These are phyloP conservation scores for Penicillium parvum DNA, from an alignment of 495 filamentous ascomycete genomes.

Conservation along the genomic window DNA sequence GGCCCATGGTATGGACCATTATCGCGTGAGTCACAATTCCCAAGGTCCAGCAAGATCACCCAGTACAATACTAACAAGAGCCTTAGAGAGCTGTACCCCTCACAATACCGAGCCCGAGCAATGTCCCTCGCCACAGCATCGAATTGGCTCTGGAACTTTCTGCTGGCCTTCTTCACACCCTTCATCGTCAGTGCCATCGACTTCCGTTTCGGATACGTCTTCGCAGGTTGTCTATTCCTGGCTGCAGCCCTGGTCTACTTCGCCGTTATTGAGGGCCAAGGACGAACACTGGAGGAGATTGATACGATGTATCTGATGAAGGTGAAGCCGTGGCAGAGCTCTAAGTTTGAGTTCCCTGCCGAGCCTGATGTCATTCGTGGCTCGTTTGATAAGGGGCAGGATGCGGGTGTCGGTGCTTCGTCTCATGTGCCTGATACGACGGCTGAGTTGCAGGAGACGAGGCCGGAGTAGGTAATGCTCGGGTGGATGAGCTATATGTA, in stretches of 20 bases:
- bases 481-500: too few species aligned
- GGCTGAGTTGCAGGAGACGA: constrained; percentile 8
- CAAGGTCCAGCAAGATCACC: too few species aligned
- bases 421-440: constrained; percentile 16
- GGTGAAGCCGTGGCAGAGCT: constrained; percentile 60
- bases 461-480: too few species aligned
- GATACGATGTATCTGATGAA: constrained; percentile 76
- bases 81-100: constrained; percentile 78
- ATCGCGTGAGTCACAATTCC: too few species aligned
- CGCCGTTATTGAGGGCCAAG: constrained; percentile 64
- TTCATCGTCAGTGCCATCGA: constrained; percentile 65
- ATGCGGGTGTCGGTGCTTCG: constrained; percentile 2
- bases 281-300: constrained; percentile 68
- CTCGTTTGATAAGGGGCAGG: constrained; percentile 19
- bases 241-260: constrained; percentile 63
- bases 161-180: constrained; percentile 76
- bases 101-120: constrained; percentile 64
- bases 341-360: constrained; percentile 41
- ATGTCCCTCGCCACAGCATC: constrained; percentile 74
- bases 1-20: constrained; percentile 77
- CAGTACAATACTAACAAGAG: too few species aligned
- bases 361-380: constrained; percentile 17
- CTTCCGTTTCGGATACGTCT: constrained; percentile 74
- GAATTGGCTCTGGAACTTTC: constrained; percentile 89
- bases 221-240: constrained; percentile 63